Evolutionary conservation across 176 grass and related monocot species (phyloP), one percentile per base, ranked within the genome.

Genomic region (Thinopyrum elongatum): DNA sequence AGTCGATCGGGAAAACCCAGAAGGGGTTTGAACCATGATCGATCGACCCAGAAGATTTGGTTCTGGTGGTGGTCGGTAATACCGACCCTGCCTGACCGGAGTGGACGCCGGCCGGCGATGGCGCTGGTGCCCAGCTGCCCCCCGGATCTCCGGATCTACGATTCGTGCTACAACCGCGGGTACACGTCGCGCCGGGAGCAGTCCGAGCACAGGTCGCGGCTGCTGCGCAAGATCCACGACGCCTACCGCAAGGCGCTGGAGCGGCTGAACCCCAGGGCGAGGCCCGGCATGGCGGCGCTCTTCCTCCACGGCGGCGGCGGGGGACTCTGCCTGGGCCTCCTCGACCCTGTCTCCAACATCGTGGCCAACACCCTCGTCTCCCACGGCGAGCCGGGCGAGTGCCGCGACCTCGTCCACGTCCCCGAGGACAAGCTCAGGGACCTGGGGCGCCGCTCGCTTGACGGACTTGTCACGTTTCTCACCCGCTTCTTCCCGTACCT

Each of bases 171-270:
- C 6, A 17, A 12, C 25, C 16, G 15, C 2, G 81, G 67, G 8
- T 29, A 61, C 8, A 2, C 23, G 6, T 42, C 33, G 9, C 34
- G 16, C 34, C 7, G 26, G 68, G 81, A 83, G 8, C 31, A 26
- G 30, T 31, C 47, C 1, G 31, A 12, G 14, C 1, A 63, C 27
- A 29, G 55, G 16, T 62, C 49, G 67, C 51, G 69, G 27, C 34
- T 83, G 33, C 31, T 38, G 47, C 13, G 5, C 49, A 73, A 29
- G 51, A 83, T 83, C 81, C 67, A 19, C 8, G 57, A 28, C 67
- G 16, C 67, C n/a, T 83, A 72, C 81, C 1, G 81, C 81, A 29
- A 29, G 81, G 67, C 81, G 15, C 15, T 72, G 51, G 67, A 73
- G 81, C 80, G 80, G 30, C 80, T 82, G 11, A 82, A 23, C 28